Base-by-base conservation (phyloP, 805 yeast genomes). In the Debaryomyces prosopidis region DNA sequence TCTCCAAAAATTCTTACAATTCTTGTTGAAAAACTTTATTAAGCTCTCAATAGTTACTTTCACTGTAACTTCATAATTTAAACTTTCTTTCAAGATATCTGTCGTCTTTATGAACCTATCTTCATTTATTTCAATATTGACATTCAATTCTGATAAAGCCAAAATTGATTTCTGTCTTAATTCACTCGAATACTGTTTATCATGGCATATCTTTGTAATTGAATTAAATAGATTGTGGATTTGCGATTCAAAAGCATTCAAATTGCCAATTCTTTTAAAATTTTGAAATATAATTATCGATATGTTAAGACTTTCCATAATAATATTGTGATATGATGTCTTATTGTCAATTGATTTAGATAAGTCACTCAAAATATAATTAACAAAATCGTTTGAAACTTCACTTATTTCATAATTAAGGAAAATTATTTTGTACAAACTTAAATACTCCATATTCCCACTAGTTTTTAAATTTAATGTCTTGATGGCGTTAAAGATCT, bases 111-210 rank as follows among this genome's bases (percentile, higher is more conserved):
- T 47, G 3, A 51, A 41, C 27, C 45, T 48, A 1, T 40, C 31
- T 1, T 43, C 50, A 6, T 43, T 41, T 11, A 54, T 31, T 4
- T 50, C 31, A 20, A 42, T 42, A 15, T 47, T 39, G 5, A 48
- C 37, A 6, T 59, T 18, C 5, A 60, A 46, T 5, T 62, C 62
- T 5, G 68, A 57, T 27, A 66, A 48, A 5, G 63, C 53, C 1
- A 49, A 44, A 17, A 68, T 52, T 11, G 66, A 53, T 12, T 54
- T 48, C 40, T 61, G 65, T 38, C 66, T 51, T 19, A 68, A 49
- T 16, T 66, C 71, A 41, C 65, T 54, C 2, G 71, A 55, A 42
- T 60, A 63, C 15, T 52, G 49, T 32, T 60, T 61, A 33, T 59
- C 53, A 10, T 50, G 45, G 19, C 56, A 49, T 37, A 57, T 62